Evolutionary conservation across 1,284 basidiomycete genomes (phyloP).

Genomic region (Takashimella tepidaria): DNA sequence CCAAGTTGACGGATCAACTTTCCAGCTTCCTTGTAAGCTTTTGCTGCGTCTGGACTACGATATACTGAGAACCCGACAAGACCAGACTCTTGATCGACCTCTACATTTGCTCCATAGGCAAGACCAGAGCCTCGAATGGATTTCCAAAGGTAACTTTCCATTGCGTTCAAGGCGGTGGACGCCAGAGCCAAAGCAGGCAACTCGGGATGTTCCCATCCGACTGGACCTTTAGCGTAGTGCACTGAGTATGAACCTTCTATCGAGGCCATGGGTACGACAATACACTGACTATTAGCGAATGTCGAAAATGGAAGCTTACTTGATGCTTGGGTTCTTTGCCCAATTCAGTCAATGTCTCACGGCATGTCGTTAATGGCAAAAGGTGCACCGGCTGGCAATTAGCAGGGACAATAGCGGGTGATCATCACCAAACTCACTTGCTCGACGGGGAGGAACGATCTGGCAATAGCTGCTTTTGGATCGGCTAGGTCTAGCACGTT

Average conservation of each 20-base stretch:
- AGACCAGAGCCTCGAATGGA: slow-evolving; percentile 86
- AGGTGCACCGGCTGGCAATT: slow-evolving; percentile 55
- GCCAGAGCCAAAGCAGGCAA: slow-evolving; percentile 81
- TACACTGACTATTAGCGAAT: slow-evolving; percentile 56
- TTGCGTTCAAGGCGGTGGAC: slow-evolving; percentile 81
- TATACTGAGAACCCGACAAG: slow-evolving; percentile 76
- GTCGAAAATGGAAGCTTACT: slow-evolving; percentile 48
- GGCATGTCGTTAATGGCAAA: slow-evolving; percentile 62
- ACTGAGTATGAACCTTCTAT: slow-evolving; percentile 89
- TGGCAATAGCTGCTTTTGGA: slow-evolving; percentile 65
- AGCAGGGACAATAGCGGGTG: slow-evolving; percentile 50
- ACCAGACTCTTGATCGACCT: slow-evolving; percentile 74
- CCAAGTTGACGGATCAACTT: slow-evolving; percentile 69
- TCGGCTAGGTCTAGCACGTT: slow-evolving; percentile 67
- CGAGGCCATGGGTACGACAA: slow-evolving; percentile 81
- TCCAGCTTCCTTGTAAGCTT: slow-evolving; percentile 75
- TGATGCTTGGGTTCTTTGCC: slow-evolving; percentile 69
- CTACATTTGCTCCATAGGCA: slow-evolving; percentile 85
- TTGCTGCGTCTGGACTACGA: slow-evolving; percentile 78
- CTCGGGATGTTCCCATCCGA: slow-evolving; percentile 74
- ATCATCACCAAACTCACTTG: slow-evolving; percentile 49
- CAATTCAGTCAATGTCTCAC: slow-evolving; percentile 66
- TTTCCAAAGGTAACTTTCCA: slow-evolving; percentile 91
- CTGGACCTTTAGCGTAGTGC: slow-evolving; percentile 71
- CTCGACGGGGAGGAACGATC: slow-evolving; percentile 62